Evolutionary conservation across 257 asterid genomes (phyloP).

Genomic region (Mentha longifolia): DNA sequence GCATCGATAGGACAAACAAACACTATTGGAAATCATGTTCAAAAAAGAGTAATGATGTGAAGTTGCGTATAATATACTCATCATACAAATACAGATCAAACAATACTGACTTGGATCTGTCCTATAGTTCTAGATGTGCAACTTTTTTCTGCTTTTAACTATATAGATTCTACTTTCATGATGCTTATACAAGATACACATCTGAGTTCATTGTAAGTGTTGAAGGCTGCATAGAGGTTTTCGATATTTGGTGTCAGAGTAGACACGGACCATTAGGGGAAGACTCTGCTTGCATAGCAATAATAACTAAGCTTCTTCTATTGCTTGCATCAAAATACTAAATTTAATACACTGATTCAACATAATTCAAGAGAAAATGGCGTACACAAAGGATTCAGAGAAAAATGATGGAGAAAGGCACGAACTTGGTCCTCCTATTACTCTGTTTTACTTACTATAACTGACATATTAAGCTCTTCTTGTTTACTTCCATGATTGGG

Average conservation of each 20-base stretch:
- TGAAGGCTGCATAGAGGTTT: not conserved
- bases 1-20: slow-evolving; percentile 28
- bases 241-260: not conserved
- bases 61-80: not conserved
- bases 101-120: not conserved
- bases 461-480: not conserved
- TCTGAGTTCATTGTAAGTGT: not conserved
- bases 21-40: not conserved
- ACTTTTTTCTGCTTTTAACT: not conserved
- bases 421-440: too few relatives aligned
- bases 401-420: too few relatives aligned
- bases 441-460: too few relatives aligned
- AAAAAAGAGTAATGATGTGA: not conserved
- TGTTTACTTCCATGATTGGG: not conserved
- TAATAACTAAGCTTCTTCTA: not conserved
- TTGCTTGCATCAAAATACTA: slow-evolving; percentile 4
- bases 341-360: not conserved
- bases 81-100: slow-evolving; percentile 6
- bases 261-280: not conserved
- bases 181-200: not conserved
- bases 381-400: too few relatives aligned
- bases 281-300: slow-evolving; percentile 2
- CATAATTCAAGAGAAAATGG: not conserved
- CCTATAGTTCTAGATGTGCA: not conserved
- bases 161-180: not conserved